These are phyloP conservation scores for Mycena vitilis DNA, from an alignment of 768 basidiomycete genomes.

Conservation along the genomic window DNA sequence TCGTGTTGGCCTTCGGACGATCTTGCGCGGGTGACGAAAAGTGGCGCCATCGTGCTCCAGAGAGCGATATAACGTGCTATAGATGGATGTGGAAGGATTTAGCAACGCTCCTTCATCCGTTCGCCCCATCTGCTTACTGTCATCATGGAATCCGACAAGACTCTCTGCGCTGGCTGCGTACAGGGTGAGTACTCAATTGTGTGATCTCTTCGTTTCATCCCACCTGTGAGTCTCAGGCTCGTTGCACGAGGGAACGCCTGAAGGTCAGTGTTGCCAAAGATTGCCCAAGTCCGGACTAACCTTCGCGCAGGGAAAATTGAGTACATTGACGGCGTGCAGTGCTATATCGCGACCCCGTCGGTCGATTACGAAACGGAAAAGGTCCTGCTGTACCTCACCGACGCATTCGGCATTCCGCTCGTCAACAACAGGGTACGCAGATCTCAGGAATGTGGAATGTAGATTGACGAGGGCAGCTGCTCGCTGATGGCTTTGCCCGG, in stretches of 20 bases:
- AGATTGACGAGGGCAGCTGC: constrained; percentile 5
- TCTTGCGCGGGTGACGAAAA: no score
- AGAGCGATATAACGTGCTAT: no score
- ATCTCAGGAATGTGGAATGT: no score
- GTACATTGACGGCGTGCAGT: not conserved
- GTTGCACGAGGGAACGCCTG: not conserved
- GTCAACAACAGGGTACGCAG: constrained; percentile 40
- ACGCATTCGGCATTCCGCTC: constrained; percentile 51
- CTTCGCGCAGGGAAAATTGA: not conserved
- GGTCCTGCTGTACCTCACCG: constrained; percentile 53
- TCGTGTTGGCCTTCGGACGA: no score
- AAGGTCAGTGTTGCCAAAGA: not conserved
- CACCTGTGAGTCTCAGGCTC: not conserved
- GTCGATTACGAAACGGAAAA: constrained; percentile 52
- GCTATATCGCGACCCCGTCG: constrained; percentile 41
- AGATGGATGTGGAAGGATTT: no score
- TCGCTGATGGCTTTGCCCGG: constrained; percentile 32
- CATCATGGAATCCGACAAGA: not conserved
- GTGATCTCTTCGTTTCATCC: not conserved
- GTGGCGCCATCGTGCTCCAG: no score
- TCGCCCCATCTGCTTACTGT: no score
- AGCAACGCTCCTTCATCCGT: no score
- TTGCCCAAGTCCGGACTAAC: not conserved
- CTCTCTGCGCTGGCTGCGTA: not conserved
- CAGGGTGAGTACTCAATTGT: not conserved